These are phyloP conservation scores for Dioscorea alata DNA, from an alignment of 106 monocot genomes.

Conservation along the genomic window DNA sequence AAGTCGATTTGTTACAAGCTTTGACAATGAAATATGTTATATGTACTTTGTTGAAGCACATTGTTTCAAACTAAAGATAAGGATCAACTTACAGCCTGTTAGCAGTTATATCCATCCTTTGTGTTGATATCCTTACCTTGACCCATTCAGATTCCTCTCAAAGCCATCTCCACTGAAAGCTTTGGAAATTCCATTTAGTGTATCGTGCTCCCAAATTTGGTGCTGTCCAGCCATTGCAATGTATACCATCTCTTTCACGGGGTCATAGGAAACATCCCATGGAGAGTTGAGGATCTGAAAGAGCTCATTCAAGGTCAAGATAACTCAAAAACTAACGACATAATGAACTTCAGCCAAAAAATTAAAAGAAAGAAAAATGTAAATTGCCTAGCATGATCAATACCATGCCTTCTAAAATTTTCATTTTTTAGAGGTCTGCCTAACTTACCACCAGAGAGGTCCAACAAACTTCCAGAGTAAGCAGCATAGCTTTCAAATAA, in stretches of 20 bases:
- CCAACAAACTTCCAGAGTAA: no score
- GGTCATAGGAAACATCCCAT: constrained; percentile 92
- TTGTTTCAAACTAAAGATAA: no score
- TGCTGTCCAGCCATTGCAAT: constrained; percentile 99
- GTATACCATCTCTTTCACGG: constrained; percentile 63
- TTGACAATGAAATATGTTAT: no score
- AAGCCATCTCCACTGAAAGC: constrained; percentile 90
- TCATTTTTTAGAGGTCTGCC: no score
- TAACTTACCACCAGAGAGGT: no score
- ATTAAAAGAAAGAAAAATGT: not conserved
- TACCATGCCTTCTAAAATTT: no score
- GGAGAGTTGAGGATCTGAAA: constrained; percentile 90
- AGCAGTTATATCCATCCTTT: no score
- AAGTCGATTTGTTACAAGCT: no score
- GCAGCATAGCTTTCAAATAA: no score
- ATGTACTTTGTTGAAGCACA: no score
- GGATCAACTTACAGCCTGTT: no score
- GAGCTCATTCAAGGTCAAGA: constrained; percentile 1
- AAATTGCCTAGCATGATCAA: no score
- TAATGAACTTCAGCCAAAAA: not conserved
- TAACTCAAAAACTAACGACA: not conserved
- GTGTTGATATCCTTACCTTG: constrained; percentile 45
- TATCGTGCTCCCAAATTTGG: constrained; percentile 88
- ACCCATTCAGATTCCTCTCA: constrained; percentile 91
- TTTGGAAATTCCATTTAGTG: constrained; percentile 46